Conservation (phyloP, 129 eudicot species). For the Helichrysum umbraculigerum region DNA sequence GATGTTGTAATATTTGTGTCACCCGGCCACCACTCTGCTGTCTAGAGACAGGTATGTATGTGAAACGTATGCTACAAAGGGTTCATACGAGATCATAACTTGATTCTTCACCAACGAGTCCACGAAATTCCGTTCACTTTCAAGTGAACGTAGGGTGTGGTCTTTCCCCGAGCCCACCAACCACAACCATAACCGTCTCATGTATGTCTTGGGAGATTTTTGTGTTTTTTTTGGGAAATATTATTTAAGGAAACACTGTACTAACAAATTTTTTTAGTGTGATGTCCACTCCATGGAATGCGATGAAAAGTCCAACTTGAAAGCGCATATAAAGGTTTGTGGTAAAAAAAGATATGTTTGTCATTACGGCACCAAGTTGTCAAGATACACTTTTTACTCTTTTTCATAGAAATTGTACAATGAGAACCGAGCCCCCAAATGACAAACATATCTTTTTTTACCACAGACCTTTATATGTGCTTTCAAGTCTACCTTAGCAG, state of each 20-base stretch:
- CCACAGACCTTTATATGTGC: constrained; percentile 60
- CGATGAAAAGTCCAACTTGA: constrained; percentile 47
- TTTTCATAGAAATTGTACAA: constrained; percentile 27
- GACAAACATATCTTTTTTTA: constrained; percentile 44
- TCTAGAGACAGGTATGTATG: constrained; percentile 42
- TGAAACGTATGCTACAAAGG: constrained; percentile 50
- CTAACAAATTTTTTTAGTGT: constrained; percentile 44
- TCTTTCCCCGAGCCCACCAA: constrained; percentile 58
- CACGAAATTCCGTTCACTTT: constrained; percentile 52
- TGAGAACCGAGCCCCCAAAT: constrained; percentile 47
- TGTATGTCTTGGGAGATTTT: too few species aligned
- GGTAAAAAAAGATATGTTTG: constrained; percentile 37
- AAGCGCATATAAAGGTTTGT: constrained; percentile 57
- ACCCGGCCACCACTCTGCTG: constrained; percentile 35
- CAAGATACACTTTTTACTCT: constrained; percentile 32
- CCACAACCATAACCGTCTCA: constrained; percentile 37
- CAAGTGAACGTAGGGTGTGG: constrained; percentile 39
- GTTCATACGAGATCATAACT: constrained; percentile 53
- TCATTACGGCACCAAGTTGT: constrained; percentile 45
- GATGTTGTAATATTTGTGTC: constrained; percentile 36
- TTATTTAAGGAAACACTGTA: constrained; percentile 50
- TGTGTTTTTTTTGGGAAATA: not conserved
- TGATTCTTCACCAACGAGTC: constrained; percentile 49
- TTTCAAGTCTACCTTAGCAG: constrained; percentile 46
- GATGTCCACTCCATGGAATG: constrained; percentile 45